Conservation (phyloP, 257 asterid species). For the Salvia miltiorrhiza region DNA sequence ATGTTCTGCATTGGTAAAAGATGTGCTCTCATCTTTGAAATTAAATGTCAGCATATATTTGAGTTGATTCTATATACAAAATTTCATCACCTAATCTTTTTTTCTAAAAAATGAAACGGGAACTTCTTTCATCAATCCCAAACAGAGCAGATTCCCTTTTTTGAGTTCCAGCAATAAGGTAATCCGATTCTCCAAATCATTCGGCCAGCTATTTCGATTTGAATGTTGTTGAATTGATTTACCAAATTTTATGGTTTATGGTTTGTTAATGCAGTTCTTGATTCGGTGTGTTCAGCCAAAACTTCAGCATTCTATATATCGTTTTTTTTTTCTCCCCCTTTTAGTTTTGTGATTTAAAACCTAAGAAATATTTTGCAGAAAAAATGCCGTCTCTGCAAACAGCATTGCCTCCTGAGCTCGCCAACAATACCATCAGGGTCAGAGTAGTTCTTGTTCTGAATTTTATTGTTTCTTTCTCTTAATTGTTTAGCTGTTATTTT, state of each 20-base stretch:
- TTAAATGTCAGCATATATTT: too few species aligned
- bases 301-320: background rate
- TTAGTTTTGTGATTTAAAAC: background rate
- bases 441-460: conserved; percentile 23
- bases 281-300: background rate
- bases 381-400: conserved; percentile 86
- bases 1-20: too few species aligned
- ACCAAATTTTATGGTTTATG: background rate
- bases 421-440: conserved; percentile 78
- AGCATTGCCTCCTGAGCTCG: conserved; percentile 95
- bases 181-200: background rate
- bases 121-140: too few species aligned
- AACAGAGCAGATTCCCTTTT: too few species aligned
- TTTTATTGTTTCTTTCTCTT: background rate
- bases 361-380: too few species aligned
- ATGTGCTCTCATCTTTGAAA: too few species aligned
- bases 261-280: background rate
- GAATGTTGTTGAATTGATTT: background rate
- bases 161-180: background rate
- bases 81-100: too few species aligned
- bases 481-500: too few species aligned
- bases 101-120: too few species aligned
- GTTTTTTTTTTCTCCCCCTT: background rate
- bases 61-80: too few species aligned
- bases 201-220: background rate